Evolutionary conservation across 257 asterid species (phyloP).

Genomic region (Ehretia macrophylla): DNA sequence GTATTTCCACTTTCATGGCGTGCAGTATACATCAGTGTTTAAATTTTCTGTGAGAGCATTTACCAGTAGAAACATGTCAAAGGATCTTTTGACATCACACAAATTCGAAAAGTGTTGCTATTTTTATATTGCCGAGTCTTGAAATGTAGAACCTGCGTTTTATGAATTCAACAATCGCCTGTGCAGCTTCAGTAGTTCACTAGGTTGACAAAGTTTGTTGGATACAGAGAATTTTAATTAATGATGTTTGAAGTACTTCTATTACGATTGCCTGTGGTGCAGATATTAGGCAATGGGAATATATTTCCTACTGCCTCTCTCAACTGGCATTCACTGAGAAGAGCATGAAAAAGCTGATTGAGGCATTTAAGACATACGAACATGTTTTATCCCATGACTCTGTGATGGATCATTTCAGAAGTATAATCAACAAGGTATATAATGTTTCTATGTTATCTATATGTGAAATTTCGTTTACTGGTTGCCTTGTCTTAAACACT

Average conservation of each 20-base stretch:
- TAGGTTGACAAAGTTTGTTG: neutral
- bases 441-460: slow-evolving; percentile 2
- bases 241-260: neutral
- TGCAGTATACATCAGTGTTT: no score
- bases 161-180: neutral
- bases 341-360: slow-evolving; percentile 85
- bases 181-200: neutral
- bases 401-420: slow-evolving; percentile 83
- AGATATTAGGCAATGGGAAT: slow-evolving; percentile 83
- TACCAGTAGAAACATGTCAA: no score
- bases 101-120: no score
- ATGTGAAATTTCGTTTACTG: neutral
- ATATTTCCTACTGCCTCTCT: slow-evolving; percentile 91
- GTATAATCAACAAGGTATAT: slow-evolving; percentile 73
- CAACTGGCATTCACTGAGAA: slow-evolving; percentile 87
- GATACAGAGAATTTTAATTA: slow-evolving; percentile 1
- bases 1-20: no score
- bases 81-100: no score
- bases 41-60: no score
- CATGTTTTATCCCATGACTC: slow-evolving; percentile 72
- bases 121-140: no score
- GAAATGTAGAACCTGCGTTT: no score
- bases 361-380: slow-evolving; percentile 72
- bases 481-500: neutral
- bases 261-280: slow-evolving; percentile 20